phyloP scores from a whole-genome alignment of 176 grass and related monocot species.

The Guadua angustifolia region DNA sequence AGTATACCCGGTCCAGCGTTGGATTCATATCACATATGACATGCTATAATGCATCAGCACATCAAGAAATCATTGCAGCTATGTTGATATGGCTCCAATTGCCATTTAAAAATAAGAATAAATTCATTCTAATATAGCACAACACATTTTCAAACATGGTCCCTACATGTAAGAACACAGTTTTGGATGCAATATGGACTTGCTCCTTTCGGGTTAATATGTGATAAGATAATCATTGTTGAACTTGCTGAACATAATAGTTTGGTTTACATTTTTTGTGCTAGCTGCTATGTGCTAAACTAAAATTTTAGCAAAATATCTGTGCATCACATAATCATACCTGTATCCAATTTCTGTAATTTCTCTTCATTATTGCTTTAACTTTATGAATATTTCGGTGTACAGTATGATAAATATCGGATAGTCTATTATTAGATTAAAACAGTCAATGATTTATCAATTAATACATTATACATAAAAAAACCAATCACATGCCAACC shows the following conservation, averaged over 20 bases:
- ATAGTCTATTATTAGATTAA: constrained; percentile 12
- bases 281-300: neutral
- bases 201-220: neutral
- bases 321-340: neutral
- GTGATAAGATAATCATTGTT: neutral
- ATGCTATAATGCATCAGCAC: neutral
- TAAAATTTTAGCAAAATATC: neutral
- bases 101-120: neutral
- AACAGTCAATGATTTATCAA: neutral
- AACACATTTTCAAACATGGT: neutral
- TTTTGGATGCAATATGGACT: neutral
- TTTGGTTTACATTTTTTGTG: neutral
- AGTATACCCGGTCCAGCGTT: too few relatives aligned
- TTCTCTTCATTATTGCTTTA: neutral
- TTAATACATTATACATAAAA: constrained; percentile 23
- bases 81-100: neutral
- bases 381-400: constrained; percentile 9
- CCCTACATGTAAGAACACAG: neutral
- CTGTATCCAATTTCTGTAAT: neutral
- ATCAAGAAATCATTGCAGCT: neutral
- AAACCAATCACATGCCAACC: neutral
- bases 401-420: neutral
- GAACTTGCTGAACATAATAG: neutral
- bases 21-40: too few relatives aligned
- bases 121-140: neutral